Conservation (phyloP, 768 basidiomycete species). For the Tubosaeta brunneosetosa region DNA sequence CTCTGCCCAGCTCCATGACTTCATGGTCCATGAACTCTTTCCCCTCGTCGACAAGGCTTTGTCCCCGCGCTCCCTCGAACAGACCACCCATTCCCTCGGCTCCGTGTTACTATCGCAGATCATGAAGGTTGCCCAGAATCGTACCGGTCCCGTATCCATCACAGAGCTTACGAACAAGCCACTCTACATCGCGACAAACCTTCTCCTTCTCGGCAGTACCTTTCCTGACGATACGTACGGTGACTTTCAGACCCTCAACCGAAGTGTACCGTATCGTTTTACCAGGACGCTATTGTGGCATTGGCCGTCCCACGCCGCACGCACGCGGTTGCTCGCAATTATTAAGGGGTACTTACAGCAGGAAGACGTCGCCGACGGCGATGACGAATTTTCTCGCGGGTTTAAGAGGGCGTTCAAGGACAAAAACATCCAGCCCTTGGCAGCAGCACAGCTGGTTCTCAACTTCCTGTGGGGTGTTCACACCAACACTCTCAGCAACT, state of each 20-base stretch:
- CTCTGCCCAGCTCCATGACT: constrained; percentile 6
- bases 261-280: constrained; percentile 19
- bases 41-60: constrained; percentile 20
- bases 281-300: constrained; percentile 7
- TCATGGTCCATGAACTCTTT: constrained; percentile 18
- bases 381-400: constrained; percentile 4
- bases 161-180: constrained; percentile 14
- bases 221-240: constrained; percentile 18
- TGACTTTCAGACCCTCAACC: constrained; percentile 17
- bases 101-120: constrained; percentile 10
- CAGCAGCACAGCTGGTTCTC: constrained; percentile 16
- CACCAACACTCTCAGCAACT: constrained; percentile 19
- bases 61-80: constrained; percentile 9
- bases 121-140: not conserved
- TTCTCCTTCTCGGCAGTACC: constrained; percentile 15
- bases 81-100: constrained; percentile 12
- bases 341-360: constrained; percentile 13
- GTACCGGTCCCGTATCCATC: constrained; percentile 8
- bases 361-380: constrained; percentile 2
- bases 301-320: constrained; percentile 15
- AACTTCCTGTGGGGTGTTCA: constrained; percentile 21
- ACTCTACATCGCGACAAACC: constrained; percentile 16
- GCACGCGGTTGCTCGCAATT: constrained; percentile 3
- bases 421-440: constrained; percentile 13
- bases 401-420: constrained; percentile 18